These are phyloP conservation scores for Carex parvula DNA, from an alignment of 176 grass and related monocot species.

Conservation along the genomic window DNA sequence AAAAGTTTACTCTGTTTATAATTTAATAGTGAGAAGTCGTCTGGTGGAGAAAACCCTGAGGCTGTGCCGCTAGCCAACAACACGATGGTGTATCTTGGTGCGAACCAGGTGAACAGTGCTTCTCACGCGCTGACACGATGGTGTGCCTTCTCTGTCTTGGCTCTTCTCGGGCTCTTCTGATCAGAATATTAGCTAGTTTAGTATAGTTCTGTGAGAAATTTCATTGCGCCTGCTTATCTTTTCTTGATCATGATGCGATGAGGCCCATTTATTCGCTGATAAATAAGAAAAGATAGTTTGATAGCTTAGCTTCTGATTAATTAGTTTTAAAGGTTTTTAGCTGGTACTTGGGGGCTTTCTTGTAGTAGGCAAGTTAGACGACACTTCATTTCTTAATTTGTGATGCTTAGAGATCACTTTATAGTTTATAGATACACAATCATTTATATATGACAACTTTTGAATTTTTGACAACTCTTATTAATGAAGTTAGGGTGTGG, in stretches of 20 bases:
- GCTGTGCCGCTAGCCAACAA: slow-evolving; percentile 34
- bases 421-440: not conserved
- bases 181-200: not conserved
- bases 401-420: not conserved
- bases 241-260: not conserved
- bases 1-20: not conserved
- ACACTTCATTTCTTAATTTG: not conserved
- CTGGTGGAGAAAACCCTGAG: slow-evolving; percentile 35
- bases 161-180: not conserved
- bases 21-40: slow-evolving; percentile 44
- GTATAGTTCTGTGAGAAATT: not conserved
- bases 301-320: not conserved
- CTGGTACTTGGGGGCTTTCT: not conserved
- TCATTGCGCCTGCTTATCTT: not conserved
- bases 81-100: slow-evolving; percentile 46
- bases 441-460: not conserved
- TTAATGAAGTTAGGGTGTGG: slow-evolving; percentile 9
- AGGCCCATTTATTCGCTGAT: not conserved
- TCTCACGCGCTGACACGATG: not conserved
- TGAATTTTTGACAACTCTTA: not conserved
- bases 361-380: not conserved
- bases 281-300: not conserved
- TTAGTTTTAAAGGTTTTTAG: not conserved
- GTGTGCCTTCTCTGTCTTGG: not conserved
- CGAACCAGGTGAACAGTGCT: slow-evolving; percentile 1